phyloP scores from a whole-genome alignment of 148 eudicot genomes.

The Amaranthus hypochondriacus region DNA sequence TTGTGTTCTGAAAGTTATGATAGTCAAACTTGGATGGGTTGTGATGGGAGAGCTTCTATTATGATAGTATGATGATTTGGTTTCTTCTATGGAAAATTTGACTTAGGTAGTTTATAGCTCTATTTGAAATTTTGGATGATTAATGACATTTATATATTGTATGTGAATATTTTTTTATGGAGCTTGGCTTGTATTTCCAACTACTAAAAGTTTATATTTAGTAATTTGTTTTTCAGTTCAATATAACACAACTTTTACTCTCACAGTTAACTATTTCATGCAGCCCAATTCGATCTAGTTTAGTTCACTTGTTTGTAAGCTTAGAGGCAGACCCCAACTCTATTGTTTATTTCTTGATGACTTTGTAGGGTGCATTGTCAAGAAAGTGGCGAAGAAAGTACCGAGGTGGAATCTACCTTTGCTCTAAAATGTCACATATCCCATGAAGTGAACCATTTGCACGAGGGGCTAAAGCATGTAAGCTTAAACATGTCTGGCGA shows the following conservation, averaged over 20 bases:
- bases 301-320: no score
- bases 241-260: no score
- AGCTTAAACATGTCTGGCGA: conserved; percentile 21
- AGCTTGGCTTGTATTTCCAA: background rate
- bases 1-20: background rate
- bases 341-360: no score
- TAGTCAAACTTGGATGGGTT: background rate
- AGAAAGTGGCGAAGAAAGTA: conserved; percentile 98
- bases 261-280: no score
- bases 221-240: no score
- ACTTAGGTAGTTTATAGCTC: background rate
- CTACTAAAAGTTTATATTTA: no score
- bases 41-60: background rate
- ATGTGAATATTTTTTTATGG: conserved; percentile 4
- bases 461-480: conserved; percentile 91
- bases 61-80: background rate
- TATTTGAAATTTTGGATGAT: no score
- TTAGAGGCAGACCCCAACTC: no score
- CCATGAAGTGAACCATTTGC: conserved; percentile 94
- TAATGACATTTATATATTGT: background rate
- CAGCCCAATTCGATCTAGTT: no score
- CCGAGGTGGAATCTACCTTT: conserved; percentile 79
- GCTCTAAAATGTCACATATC: conserved; percentile 96
- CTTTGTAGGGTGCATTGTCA: conserved; percentile 74
- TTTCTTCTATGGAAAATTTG: background rate